These are phyloP conservation scores for Talaromyces pinophilus DNA, from an alignment of 2,329 filamentous ascomycete species.

Conservation along the genomic window DNA sequence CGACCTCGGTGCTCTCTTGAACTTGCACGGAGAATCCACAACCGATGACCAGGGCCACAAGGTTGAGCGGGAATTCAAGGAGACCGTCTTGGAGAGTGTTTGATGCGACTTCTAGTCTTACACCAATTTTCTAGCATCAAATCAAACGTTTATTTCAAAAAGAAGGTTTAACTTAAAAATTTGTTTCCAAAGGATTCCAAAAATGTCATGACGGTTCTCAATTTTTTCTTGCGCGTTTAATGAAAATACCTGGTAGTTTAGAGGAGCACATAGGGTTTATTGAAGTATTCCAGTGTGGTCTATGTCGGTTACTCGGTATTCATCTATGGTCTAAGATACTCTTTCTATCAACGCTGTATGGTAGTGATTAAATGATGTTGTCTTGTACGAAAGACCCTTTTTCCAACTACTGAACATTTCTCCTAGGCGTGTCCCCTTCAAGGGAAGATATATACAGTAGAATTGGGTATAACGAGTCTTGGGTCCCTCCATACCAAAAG, in stretches of 20 bases:
- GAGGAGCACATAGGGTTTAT: constrained; percentile 18
- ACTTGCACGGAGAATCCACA: constrained; percentile 94
- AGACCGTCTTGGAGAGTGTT: constrained; percentile 90
- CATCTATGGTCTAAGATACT: constrained; percentile 5
- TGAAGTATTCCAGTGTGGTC: constrained; percentile 15
- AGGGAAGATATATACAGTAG: too few species aligned
- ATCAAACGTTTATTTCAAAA: constrained; percentile 16
- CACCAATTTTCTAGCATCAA: constrained; percentile 17
- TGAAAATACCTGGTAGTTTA: constrained; percentile 14
- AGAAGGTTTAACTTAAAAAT: constrained; percentile 5
- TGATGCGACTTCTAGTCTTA: constrained; percentile 53
- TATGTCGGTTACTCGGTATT: constrained; percentile 10
- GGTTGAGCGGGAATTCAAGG: constrained; percentile 99
- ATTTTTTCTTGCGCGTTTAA: not conserved
- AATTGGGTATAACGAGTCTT: too few species aligned
- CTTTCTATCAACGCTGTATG: constrained; percentile 4
- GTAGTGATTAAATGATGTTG: constrained; percentile 1
- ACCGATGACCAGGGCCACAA: constrained; percentile 97
- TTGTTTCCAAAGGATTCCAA: constrained; percentile 14
- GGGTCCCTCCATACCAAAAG: too few species aligned
- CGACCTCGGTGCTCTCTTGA: constrained; percentile 93
- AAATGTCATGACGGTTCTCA: constrained; percentile 16
- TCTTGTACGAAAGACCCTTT: not conserved
- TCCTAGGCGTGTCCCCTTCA: too few species aligned
- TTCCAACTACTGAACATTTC: not conserved